These are phyloP conservation scores for Fraxinus cuspidata DNA, from an alignment of 257 asterid species.

Conservation along the genomic window DNA sequence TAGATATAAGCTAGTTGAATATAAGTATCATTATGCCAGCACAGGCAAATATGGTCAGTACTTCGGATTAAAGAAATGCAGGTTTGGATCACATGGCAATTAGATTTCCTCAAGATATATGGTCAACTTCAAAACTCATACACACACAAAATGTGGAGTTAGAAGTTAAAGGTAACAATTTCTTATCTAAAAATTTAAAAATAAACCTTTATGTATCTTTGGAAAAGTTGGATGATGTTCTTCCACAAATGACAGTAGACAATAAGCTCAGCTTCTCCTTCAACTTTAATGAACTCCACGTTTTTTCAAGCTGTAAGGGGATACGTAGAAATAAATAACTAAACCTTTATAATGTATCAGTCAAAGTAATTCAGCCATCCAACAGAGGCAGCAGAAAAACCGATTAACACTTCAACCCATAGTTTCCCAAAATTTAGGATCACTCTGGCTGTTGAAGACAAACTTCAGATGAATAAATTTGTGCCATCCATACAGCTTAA, in stretches of 20 bases:
- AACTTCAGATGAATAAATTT: background rate
- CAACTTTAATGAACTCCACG: constrained; percentile 79
- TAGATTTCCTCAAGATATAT: background rate
- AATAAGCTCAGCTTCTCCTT: constrained; percentile 70
- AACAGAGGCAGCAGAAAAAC: background rate
- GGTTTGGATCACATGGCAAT: background rate
- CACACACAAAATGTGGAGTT: background rate
- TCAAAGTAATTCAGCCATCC: constrained; percentile 15
- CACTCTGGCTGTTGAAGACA: background rate
- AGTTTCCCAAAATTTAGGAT: constrained; percentile 1
- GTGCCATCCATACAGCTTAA: background rate
- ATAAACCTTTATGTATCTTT: constrained; percentile 49
- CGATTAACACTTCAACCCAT: background rate
- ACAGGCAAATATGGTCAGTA: background rate
- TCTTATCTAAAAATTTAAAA: constrained; percentile 4
- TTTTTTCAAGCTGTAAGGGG: constrained; percentile 74
- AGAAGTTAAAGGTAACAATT: background rate
- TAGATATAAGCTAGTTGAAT: background rate
- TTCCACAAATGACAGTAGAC: constrained; percentile 58
- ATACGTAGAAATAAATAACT: background rate
- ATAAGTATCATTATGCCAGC: too few species aligned
- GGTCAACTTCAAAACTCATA: background rate
- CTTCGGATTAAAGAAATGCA: background rate
- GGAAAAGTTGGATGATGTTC: constrained; percentile 58
- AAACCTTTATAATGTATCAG: constrained; percentile 6